phyloP scores from a whole-genome alignment of 345 rosid genomes.

The Melaleuca quinquenervia region DNA sequence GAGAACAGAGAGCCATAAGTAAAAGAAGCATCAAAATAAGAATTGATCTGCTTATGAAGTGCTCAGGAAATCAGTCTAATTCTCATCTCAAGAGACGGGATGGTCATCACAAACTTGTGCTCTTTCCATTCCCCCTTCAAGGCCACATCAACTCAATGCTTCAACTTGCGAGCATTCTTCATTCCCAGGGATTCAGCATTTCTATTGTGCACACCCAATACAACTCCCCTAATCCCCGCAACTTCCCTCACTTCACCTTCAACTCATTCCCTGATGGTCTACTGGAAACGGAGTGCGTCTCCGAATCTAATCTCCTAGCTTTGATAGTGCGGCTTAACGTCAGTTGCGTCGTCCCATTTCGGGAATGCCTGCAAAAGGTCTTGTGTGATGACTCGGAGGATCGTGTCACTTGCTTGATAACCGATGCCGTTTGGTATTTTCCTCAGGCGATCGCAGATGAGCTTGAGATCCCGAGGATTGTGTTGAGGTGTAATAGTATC shows the following conservation, averaged over 20 bases:
- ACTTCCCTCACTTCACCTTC: slow-evolving; percentile 38
- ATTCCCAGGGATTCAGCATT: slow-evolving; percentile 43
- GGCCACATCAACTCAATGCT: slow-evolving; percentile 61
- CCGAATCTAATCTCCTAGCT: slow-evolving; percentile 2
- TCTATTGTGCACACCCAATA: slow-evolving; percentile 34
- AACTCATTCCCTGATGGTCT: slow-evolving; percentile 19
- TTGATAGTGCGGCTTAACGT: slow-evolving; percentile 16
- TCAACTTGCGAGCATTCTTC: slow-evolving; percentile 45
- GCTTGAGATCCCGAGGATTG: slow-evolving; percentile 32
- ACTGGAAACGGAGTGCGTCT: not conserved
- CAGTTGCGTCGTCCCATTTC: slow-evolving; percentile 22
- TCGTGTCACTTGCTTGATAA: slow-evolving; percentile 29
- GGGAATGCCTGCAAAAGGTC: slow-evolving; percentile 21
- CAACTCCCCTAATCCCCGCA: slow-evolving; percentile 41
- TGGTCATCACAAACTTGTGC: slow-evolving; percentile 12
- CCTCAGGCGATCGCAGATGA: slow-evolving; percentile 19
- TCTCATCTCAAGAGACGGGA: not conserved
- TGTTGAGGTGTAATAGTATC: slow-evolving; percentile 23
- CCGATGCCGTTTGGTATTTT: slow-evolving; percentile 33
- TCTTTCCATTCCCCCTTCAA: slow-evolving; percentile 48
- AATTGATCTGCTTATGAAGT: not conserved
- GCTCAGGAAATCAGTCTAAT: not conserved
- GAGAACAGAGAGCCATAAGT: not conserved
- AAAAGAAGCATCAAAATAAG: not conserved
- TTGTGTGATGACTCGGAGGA: slow-evolving; percentile 2